Base-by-base conservation (phyloP, 805 yeast genomes). In the Teunomyces aglyptinius region DNA sequence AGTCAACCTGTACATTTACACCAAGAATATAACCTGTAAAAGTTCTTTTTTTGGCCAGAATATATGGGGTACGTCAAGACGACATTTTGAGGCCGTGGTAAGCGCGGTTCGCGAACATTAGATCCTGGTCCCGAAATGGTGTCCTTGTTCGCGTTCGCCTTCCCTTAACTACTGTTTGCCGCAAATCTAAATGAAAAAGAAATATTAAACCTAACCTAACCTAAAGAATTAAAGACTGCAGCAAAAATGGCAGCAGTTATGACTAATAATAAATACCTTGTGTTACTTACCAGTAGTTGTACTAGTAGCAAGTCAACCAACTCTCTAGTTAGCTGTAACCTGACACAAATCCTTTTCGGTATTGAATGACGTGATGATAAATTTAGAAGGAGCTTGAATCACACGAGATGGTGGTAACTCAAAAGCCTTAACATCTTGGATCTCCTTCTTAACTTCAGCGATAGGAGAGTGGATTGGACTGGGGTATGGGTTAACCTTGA, bases 331-430 rank as follows among this genome's bases (percentile, higher is more conserved):
- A 20, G 39, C 28, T 10, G 28, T 22, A 35, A 59, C 52, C 47
- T 52, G 62, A 40, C 61, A 58, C 56, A 65, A 63, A 24, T 58
- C 62, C 41, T 61, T 58, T 43, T 61, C 57, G 33, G 50, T 48
- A 45, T 65, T 64, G 44, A 66, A 58, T 2, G 73, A 65, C 6
- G 75, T 69, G 44, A 68, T 60, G 10, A 70, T 59, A 48, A 69
- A 69, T 52, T 60, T 49, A 26, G 55, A 38, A 28, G 46, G 41
- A 7, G 32, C 46, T 18, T 31, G 28, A 8, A 27, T 24, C 19
- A 39, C 18, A 13, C 29, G 43, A 3, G 46, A 49, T 15, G 58
- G 57, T 3, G 62, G 61, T 8, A 58, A 51, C 8, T 52, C 44
- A 28, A 58, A 46, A n/a, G 34, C 31, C 41, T 50, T 54, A 20